Evolutionary conservation across 345 rosid genomes (phyloP), one percentile per base, ranked within the genome.

Genomic region (Brassica carinata): DNA sequence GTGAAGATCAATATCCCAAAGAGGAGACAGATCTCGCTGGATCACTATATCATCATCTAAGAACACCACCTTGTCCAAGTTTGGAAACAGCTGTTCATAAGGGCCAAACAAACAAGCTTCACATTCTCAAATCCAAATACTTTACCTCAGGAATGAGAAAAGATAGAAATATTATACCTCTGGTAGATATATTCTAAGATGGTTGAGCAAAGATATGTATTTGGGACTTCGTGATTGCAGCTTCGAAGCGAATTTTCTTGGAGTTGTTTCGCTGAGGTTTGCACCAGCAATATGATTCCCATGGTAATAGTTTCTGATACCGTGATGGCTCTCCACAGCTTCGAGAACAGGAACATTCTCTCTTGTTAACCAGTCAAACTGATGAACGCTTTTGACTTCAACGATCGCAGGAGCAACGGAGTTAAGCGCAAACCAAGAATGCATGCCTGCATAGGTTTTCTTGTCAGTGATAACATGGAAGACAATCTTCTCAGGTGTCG

Each of bases 341-440:
- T 96, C 99, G 73, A 96, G 89, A 81, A 96, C 99, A 1, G 99
- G 98, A 81, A 96, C 99, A 79, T 94, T 96, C 86, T 96, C 99
- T 78, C 98, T 89, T 8, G 99, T 91, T 84, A 96, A 86, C 94
- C 97, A 96, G 80, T 96, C 98, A 83, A 96, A 92, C 85, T 96
- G 99, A 87, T 96, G 99, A 83, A 94, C 86, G 19, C 99, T 92
- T 88, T 89, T 96, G 74, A 94, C 99, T 88, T 96, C 98, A 77
- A 94, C 87, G 51, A 92, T 91, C 14, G 99, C 97, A 43, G 97
- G 98, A 81, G 91, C 83, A 11, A 86, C 77, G 1, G 99, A 85
- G 76, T 94, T 94, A 36, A 96, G 87, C 0, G 99, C 98, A 85
- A 96, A 96, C 99, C 99, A 96, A 77, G 99, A 94, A 80, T 94